A percentile compares a stretch with the other conserved stretches of the same genome.
phyloP scores from a whole-genome alignment of 2,329 filamentous ascomycete species.

The Calonectria pteridis region DNA sequence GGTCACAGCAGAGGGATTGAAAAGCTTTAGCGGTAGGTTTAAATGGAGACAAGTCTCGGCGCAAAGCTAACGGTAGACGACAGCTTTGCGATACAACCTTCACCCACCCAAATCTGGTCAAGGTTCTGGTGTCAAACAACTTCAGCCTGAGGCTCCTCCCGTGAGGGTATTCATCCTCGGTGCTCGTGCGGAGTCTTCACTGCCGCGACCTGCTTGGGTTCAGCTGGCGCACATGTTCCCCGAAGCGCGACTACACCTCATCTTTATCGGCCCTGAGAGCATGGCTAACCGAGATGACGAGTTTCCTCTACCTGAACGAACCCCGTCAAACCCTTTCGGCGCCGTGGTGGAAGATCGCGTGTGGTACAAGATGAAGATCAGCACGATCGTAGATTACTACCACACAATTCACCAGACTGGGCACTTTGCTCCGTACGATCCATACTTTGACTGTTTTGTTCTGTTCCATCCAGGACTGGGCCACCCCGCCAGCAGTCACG shows the following conservation, averaged over 20 bases:
- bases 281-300: constrained; percentile 96
- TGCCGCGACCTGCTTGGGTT: constrained; percentile 93
- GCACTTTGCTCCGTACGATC: constrained; percentile 93
- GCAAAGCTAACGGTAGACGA: constrained; percentile 13
- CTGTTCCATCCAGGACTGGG: constrained; percentile 97
- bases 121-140: constrained; percentile 79
- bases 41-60: not conserved
- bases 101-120: constrained; percentile 88
- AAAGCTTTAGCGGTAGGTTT: constrained; percentile 88
- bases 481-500: constrained; percentile 91
- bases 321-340: constrained; percentile 88
- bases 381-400: constrained; percentile 98
- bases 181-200: constrained; percentile 95
- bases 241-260: constrained; percentile 87
- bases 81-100: constrained; percentile 91
- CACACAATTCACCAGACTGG: constrained; percentile 94
- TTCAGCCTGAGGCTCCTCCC: constrained; percentile 86
- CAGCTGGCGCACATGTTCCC: constrained; percentile 96
- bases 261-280: constrained; percentile 95
- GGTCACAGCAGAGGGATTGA: constrained; percentile 88
- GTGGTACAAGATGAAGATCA: constrained; percentile 92
- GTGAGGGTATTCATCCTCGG: constrained; percentile 94
- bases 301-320: constrained; percentile 90
- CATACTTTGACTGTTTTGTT: constrained; percentile 98
- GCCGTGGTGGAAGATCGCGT: constrained; percentile 94